phyloP scores from a whole-genome alignment of 495 filamentous ascomycete species.

The Oleoguttula mirabilis region DNA sequence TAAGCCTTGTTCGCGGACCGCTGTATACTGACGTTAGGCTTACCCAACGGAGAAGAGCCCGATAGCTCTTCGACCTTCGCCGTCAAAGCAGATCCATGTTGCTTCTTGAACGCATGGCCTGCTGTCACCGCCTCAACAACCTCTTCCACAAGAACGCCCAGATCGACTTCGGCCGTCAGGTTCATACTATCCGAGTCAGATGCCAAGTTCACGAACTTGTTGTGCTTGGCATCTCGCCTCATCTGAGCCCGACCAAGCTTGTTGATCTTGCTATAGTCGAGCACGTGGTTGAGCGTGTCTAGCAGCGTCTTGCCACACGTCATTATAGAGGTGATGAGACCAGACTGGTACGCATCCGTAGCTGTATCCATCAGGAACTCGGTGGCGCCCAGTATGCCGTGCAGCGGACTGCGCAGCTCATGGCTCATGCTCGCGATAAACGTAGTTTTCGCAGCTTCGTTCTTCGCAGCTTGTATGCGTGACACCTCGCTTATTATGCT shows the following conservation, averaged over 20 bases:
- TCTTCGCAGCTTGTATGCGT: constrained; percentile 9
- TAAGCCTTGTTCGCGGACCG: background rate
- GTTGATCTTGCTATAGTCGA: constrained; percentile 26
- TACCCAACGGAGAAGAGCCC: background rate
- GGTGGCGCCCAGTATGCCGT: constrained; percentile 20
- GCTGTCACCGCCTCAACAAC: constrained; percentile 25
- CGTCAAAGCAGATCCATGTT: too few relatives aligned
- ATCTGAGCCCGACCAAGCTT: too few relatives aligned
- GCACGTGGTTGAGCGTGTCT: constrained; percentile 23
- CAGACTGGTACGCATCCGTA: constrained; percentile 17
- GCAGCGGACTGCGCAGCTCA: constrained; percentile 20
- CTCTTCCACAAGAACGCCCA: constrained; percentile 22
- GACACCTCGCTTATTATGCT: constrained; percentile 23
- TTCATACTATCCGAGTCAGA: constrained; percentile 4
- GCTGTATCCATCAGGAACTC: constrained; percentile 24
- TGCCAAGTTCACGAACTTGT: constrained; percentile 11
- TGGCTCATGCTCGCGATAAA: constrained; percentile 20
- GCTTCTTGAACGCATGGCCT: constrained; percentile 18
- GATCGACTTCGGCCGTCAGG: constrained; percentile 19
- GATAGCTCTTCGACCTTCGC: too few relatives aligned
- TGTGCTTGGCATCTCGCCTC: too few relatives aligned
- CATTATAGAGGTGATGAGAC: constrained; percentile 18
- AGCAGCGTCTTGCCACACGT: constrained; percentile 24
- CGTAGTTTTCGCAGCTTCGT: constrained; percentile 17
- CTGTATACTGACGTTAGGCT: background rate